Evolutionary conservation across 257 asterid genomes (phyloP).

Genomic region (Plantago major): DNA sequence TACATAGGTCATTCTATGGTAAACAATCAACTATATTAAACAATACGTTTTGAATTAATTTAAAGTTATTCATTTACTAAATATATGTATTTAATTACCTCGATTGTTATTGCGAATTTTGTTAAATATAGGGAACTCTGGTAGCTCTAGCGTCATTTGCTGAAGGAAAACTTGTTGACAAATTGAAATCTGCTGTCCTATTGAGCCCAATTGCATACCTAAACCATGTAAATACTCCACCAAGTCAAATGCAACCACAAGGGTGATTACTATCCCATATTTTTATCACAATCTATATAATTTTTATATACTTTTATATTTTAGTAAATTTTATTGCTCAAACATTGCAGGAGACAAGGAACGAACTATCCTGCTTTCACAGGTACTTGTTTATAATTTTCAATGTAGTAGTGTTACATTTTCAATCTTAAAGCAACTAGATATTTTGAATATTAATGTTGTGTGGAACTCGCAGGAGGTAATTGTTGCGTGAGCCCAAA

Average conservation of each 20-base stretch:
- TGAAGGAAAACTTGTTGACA: slow-evolving; percentile 38
- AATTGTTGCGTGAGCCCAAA: slow-evolving; percentile 80
- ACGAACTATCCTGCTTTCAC: slow-evolving; percentile 48
- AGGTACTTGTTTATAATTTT: slow-evolving; percentile 29
- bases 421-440: neutral
- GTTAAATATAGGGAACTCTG: slow-evolving; percentile 54
- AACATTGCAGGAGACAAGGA: slow-evolving; percentile 33
- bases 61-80: no score
- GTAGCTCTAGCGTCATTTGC: slow-evolving; percentile 55
- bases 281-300: neutral
- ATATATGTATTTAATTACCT: neutral
- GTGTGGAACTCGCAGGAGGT: slow-evolving; percentile 37
- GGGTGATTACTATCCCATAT: no score
- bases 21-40: neutral
- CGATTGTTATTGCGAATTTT: no score
- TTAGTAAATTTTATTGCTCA: neutral
- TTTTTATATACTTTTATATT: neutral
- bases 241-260: slow-evolving; percentile 15
- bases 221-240: slow-evolving; percentile 44
- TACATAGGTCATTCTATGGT: slow-evolving; percentile 66
- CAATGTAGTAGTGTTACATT: neutral
- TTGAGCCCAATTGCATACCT: slow-evolving; percentile 72
- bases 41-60: no score
- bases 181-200: slow-evolving; percentile 64
- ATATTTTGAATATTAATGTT: neutral